Base-by-base conservation (phyloP, 1,139 yeast genomes). In the Yamadazyma blattariae region DNA sequence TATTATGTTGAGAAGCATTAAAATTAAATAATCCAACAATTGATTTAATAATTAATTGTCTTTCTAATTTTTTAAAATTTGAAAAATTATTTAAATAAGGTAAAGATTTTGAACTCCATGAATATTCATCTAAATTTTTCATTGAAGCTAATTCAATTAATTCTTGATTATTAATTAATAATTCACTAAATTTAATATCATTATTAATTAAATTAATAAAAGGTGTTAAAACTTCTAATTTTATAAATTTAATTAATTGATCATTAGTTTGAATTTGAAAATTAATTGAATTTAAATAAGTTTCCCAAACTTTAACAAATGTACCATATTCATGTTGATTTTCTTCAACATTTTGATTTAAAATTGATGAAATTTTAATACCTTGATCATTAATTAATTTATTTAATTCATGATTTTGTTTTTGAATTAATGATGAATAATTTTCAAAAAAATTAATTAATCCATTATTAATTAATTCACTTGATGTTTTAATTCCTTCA, bases 91-190 rank as follows among this genome's bases (percentile, higher is more conserved):
- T 85, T 53, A 87, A 82, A 26, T 83, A 76, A 44, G 72, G 79
- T 2, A 96, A 94, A 1, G 95, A 92, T 54, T 82, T 81, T 39
- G 75, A 67, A 44, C 79, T 82, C 95, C 96, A 89, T 45, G 63
- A 62, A 37, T 66, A 61, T 40, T 69, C 74, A 23, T 71, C 65
- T 43, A 61, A 54, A 20, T 56, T 46, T 32, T 45, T 37, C 14
- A 45, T 39, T 19, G 39, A 37, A 28, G 63, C 56, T 36, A 68
- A 54, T 40, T 68, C 74, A 30, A 53, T 53, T 38, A 69, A 56
- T 47, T 70, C 76, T 39, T 61, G 68, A 18, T 69, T 58, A 46
- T 68, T 67, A 38, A 67, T 56, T 38, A 65, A 41, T 35, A 69
- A 54, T 48, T 69, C 75, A 15, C 69, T 56, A 40, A 52, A 74